phyloP scores from a whole-genome alignment of 2,329 filamentous ascomycete genomes.

The Neonectria punicea region DNA sequence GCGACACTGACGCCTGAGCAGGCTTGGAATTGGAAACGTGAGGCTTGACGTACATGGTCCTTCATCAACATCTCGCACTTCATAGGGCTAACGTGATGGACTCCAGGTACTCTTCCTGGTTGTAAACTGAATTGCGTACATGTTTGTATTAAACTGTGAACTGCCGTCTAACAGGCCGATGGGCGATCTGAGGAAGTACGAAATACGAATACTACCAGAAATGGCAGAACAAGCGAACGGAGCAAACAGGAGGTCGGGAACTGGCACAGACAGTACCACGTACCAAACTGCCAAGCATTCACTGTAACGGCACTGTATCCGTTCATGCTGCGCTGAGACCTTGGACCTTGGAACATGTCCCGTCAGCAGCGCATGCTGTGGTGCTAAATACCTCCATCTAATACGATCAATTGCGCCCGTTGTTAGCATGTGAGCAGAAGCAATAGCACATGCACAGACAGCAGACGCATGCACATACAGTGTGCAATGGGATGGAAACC shows the following conservation, averaged over 20 bases:
- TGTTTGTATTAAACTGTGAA: background rate
- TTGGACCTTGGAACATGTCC: background rate
- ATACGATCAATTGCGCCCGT: constrained; percentile 7
- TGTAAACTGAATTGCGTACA: background rate
- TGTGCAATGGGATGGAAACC: background rate
- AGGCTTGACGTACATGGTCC: constrained; percentile 8
- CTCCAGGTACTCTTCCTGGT: background rate
- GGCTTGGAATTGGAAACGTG: constrained; percentile 1
- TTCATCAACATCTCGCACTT: background rate
- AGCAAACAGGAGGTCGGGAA: background rate
- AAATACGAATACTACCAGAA: background rate
- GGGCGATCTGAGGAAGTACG: background rate
- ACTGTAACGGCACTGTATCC: constrained; percentile 3
- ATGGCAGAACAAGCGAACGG: background rate
- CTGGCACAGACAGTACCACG: too few relatives aligned
- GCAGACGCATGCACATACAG: background rate
- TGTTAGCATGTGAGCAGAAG: background rate
- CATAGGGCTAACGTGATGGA: background rate
- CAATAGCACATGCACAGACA: background rate
- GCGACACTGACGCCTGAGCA: constrained; percentile 7
- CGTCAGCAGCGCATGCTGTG: constrained; percentile 5
- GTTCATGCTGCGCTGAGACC: background rate
- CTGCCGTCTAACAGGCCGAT: constrained; percentile 6
- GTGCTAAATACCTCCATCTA: background rate
- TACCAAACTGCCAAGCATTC: background rate